These are phyloP conservation scores for Hygrocybe punicea DNA, from an alignment of 768 basidiomycete species.

Conservation along the genomic window DNA sequence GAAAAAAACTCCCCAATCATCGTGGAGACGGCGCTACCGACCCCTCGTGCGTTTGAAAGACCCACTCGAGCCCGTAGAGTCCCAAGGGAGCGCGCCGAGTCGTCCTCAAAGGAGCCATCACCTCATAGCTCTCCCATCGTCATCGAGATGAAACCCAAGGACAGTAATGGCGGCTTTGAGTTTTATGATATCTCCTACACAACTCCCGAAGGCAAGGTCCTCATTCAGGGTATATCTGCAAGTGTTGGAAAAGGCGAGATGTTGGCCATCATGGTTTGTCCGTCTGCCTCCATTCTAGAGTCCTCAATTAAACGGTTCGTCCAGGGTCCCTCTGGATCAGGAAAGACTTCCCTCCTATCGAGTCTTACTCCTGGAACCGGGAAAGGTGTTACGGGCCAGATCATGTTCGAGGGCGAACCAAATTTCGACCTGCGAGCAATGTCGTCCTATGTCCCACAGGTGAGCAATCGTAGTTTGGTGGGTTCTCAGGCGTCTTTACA, in stretches of 20 bases:
- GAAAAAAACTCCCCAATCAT: no score
- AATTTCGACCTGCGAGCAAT: background rate
- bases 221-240: background rate
- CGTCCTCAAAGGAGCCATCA: no score
- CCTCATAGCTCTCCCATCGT: background rate
- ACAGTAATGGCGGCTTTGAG: background rate
- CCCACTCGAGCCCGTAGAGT: no score
- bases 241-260: background rate
- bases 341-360: background rate
- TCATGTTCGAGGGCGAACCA: background rate
- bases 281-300: background rate
- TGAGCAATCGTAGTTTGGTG: background rate
- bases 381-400: background rate
- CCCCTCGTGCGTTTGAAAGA: no score
- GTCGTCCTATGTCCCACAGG: background rate
- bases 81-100: no score
- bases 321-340: background rate
- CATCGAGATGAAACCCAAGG: background rate
- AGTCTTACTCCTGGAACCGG: background rate
- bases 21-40: no score
- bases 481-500: no score
- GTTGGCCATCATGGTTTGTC: background rate
- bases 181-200: background rate
- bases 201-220: background rate
- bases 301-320: background rate